A percentile compares a stretch with the other conserved stretches of the same genome.
Evolutionary conservation across 257 asterid genomes (phyloP).

Genomic region (Plantago major): DNA sequence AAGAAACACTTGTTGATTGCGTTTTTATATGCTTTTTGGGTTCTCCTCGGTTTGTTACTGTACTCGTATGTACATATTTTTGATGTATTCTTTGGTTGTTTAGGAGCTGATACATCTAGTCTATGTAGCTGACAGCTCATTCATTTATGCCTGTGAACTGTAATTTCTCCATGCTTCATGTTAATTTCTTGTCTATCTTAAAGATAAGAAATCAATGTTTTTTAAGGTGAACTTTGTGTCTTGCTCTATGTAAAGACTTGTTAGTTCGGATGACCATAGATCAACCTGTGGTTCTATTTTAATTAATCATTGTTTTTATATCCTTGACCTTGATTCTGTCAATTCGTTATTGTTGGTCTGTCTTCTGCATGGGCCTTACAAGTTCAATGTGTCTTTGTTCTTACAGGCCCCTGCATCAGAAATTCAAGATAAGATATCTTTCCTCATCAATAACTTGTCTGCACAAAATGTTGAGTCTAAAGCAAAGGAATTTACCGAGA

Average conservation of each 20-base stretch:
- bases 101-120: background rate
- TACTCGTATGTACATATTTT: constrained; percentile 14
- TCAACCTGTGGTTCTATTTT: background rate
- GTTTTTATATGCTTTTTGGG: constrained; percentile 15
- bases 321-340: background rate
- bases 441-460: constrained; percentile 78
- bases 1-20: constrained; percentile 66
- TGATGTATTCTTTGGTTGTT: constrained; percentile 3
- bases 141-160: background rate
- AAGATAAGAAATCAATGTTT: background rate
- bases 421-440: constrained; percentile 90
- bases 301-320: constrained; percentile 1
- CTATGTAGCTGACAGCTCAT: background rate
- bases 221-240: no score
- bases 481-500: constrained; percentile 79
- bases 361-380: constrained; percentile 5
- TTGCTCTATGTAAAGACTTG: background rate
- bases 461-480: constrained; percentile 78
- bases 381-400: constrained; percentile 11
- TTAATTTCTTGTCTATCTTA: background rate
- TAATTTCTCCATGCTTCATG: background rate
- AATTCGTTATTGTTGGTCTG: background rate
- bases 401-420: constrained; percentile 88
- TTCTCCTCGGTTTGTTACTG: background rate
- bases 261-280: background rate